phyloP scores from a whole-genome alignment of 768 basidiomycete species.

The Lanmaoa rubissima region DNA sequence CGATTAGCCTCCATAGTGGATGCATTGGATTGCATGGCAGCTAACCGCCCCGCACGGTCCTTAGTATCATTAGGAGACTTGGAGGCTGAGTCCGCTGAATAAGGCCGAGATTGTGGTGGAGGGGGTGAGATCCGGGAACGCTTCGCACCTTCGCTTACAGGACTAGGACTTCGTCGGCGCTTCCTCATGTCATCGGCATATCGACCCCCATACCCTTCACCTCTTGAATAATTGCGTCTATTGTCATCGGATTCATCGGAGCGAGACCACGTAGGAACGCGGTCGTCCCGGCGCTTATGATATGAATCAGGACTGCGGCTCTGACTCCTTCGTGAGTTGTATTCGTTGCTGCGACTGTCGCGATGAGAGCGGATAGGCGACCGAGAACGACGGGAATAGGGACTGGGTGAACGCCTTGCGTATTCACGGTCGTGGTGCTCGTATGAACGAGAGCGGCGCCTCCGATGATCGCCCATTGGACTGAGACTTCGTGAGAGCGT shows the following conservation, averaged over 20 bases:
- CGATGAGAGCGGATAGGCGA: constrained; percentile 38
- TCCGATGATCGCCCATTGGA: constrained; percentile 27
- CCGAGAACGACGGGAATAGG: constrained; percentile 44
- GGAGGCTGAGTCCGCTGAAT: constrained; percentile 9
- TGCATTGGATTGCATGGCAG: constrained; percentile 83
- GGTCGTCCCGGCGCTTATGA: constrained; percentile 15
- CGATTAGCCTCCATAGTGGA: constrained; percentile 63
- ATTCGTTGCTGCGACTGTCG: constrained; percentile 21
- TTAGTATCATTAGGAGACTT: constrained; percentile 31
- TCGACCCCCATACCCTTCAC: constrained; percentile 20
- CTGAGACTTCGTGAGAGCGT: constrained; percentile 33
- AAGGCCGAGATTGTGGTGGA: constrained; percentile 23
- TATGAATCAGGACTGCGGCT: constrained; percentile 31
- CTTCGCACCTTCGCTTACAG: constrained; percentile 36
- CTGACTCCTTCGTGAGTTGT: constrained; percentile 26
- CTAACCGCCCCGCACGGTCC: constrained; percentile 81
- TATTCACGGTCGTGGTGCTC: constrained; percentile 30
- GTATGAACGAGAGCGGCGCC: constrained; percentile 31
- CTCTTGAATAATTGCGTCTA: constrained; percentile 29
- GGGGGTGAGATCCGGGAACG: constrained; percentile 49
- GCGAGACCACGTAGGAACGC: constrained; percentile 43
- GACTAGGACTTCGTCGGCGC: constrained; percentile 39
- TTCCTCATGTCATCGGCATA: constrained; percentile 37
- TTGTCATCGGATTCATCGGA: constrained; percentile 55
- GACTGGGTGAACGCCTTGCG: constrained; percentile 43